Percentiles rank a stretch among this genome's conserved stretches.
Evolutionary conservation across 2,329 filamentous ascomycete genomes (phyloP).

Genomic region (Xylariales sp.): DNA sequence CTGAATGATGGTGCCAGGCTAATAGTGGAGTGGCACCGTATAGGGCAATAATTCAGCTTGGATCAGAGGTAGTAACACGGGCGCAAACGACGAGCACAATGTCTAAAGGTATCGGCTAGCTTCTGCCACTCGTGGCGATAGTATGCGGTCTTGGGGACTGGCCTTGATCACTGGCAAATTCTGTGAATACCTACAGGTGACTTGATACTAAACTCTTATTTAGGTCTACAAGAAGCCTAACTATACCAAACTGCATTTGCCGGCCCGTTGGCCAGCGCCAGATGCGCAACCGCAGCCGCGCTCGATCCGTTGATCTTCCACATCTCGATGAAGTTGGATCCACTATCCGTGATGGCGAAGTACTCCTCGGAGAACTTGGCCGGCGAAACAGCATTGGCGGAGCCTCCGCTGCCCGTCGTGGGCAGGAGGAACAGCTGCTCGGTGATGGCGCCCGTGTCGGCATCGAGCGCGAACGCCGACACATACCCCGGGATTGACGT

Average conservation of each 20-base stretch:
- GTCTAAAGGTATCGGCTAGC: too few species aligned
- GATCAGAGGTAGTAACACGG: too few species aligned
- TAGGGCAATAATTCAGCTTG: too few species aligned
- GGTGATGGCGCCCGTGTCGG: constrained; percentile 18
- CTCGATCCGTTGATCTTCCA: constrained; percentile 19
- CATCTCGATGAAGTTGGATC: constrained; percentile 23
- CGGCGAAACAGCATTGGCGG: constrained; percentile 23
- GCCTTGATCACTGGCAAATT: too few species aligned
- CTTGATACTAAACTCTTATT: too few species aligned
- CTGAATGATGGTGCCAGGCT: too few species aligned
- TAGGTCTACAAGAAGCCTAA: too few species aligned
- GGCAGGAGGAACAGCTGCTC: constrained; percentile 22
- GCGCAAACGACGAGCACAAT: too few species aligned
- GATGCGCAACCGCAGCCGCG: constrained; percentile 9
- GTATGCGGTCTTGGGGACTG: too few species aligned
- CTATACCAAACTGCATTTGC: constrained; percentile 13
- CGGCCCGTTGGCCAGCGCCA: constrained; percentile 13
- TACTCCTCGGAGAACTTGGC: constrained; percentile 23
- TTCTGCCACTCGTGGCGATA: too few species aligned
- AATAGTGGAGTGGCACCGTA: too few species aligned
- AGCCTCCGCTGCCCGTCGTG: constrained; percentile 24
- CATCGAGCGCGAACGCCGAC: constrained; percentile 23
- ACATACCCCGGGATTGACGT: constrained; percentile 21
- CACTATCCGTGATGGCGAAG: constrained; percentile 24
- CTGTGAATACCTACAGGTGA: too few species aligned